These are phyloP conservation scores for Blastomyces gilchristii DNA, from an alignment of 2,329 filamentous ascomycete genomes.

Conservation along the genomic window DNA sequence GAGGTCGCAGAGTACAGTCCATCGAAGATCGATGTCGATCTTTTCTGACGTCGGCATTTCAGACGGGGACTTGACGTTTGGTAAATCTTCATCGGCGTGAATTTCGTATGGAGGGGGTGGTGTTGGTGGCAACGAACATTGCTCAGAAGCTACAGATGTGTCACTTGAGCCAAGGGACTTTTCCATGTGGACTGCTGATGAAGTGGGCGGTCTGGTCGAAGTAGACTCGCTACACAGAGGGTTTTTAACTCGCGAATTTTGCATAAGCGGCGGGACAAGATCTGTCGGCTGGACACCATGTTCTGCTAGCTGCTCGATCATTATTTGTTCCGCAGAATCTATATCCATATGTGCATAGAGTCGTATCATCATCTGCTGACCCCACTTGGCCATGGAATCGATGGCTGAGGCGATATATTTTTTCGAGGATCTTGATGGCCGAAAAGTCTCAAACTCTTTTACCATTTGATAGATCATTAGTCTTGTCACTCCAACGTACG, in stretches of 20 bases:
- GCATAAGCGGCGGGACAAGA: slow-evolving; percentile 75
- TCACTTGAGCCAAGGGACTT: slow-evolving; percentile 18
- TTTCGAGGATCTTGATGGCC: slow-evolving; percentile 52
- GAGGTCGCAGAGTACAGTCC: slow-evolving; percentile 92
- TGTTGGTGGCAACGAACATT: slow-evolving; percentile 36
- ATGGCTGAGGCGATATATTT: slow-evolving; percentile 59
- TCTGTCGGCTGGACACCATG: slow-evolving; percentile 82
- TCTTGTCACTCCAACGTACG: slow-evolving; percentile 84
- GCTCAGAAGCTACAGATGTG: slow-evolving; percentile 28
- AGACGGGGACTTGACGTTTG: slow-evolving; percentile 70
- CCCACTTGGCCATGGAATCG: slow-evolving; percentile 88
- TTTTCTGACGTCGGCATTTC: slow-evolving; percentile 71
- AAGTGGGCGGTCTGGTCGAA: slow-evolving; percentile 30
- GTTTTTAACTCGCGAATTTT: slow-evolving; percentile 86
- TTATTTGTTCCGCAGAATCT: slow-evolving; percentile 74
- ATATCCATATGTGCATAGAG: slow-evolving; percentile 97
- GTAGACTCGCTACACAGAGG: slow-evolving; percentile 56
- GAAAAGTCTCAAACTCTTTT: slow-evolving; percentile 53
- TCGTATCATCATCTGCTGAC: slow-evolving; percentile 95
- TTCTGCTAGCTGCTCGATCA: slow-evolving; percentile 94
- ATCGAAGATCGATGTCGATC: slow-evolving; percentile 90
- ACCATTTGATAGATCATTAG: slow-evolving; percentile 71
- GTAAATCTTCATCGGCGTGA: slow-evolving; percentile 58
- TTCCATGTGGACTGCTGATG: slow-evolving; percentile 23
- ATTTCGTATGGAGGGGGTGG: slow-evolving; percentile 48